These are phyloP conservation scores for Cladophialophora immunda DNA, from an alignment of 2,329 filamentous ascomycete genomes.

Conservation along the genomic window DNA sequence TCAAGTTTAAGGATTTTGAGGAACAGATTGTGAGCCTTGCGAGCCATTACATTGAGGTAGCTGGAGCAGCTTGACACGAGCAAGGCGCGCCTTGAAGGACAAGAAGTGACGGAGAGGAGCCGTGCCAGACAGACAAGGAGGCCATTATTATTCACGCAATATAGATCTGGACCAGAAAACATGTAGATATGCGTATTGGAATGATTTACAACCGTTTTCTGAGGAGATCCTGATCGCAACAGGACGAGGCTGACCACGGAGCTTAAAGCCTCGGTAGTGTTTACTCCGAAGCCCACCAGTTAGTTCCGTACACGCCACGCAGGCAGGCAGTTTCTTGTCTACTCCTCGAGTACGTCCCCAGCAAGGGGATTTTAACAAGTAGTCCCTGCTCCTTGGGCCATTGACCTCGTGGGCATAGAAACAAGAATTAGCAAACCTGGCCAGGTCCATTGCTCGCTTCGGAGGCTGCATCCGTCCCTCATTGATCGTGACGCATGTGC, in stretches of 20 bases:
- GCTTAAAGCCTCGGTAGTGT: not conserved
- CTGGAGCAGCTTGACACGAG: not conserved
- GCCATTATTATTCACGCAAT: not conserved
- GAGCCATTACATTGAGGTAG: slow-evolving; percentile 30
- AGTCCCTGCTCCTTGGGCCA: not conserved
- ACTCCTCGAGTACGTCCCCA: not conserved
- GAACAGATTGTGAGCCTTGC: slow-evolving; percentile 44
- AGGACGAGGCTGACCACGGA: not conserved
- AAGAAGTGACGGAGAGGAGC: not conserved
- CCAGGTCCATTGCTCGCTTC: not conserved
- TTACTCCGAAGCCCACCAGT: not conserved
- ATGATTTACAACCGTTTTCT: no score
- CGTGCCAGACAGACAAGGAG: not conserved
- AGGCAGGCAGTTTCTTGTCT: not conserved
- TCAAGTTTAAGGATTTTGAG: slow-evolving; percentile 51
- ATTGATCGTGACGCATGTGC: not conserved
- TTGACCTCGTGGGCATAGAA: not conserved
- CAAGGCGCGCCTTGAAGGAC: not conserved
- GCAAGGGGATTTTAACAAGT: not conserved
- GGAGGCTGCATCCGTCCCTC: not conserved
- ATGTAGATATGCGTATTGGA: not conserved
- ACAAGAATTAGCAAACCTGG: not conserved
- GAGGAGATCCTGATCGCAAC: not conserved
- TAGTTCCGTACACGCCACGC: not conserved
- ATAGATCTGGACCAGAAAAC: not conserved